Evolutionary conservation across 2,329 filamentous ascomycete species (phyloP), one percentile per base, ranked within the genome.

Genomic region (Monilinia aucupariae): DNA sequence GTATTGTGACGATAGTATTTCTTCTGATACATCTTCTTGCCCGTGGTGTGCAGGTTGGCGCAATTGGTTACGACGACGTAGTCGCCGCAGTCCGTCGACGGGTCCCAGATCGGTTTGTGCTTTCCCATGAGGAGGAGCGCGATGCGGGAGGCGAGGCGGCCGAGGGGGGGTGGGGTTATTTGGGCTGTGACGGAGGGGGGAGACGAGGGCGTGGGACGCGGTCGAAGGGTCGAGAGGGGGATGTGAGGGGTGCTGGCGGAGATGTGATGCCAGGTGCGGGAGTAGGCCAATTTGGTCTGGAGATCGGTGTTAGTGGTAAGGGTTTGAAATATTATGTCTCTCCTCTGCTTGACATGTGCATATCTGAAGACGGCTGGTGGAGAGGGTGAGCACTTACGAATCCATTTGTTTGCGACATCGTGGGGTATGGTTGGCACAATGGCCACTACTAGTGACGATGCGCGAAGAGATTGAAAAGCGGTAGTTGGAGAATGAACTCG

Each of bases 91-190:
- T 99, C 94, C 66, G 92, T 97, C 27, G 92, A 96, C 1, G 94
- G 94, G 78, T 97, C 91, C 80, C 87, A 99, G 76, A 94, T 96
- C 27, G 94, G 94, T 80, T 99, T 99, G 83, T 99, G 89, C 82
- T 99, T 99, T 79, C 94, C 94, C 92, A 97, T 97, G 59, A 97
- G 85, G 65, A 91, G 82, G 61, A 88, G 81, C 66, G 92, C 93
- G 76, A 97, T 96, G 67, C 89, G 86, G 60, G 89, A 91, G 66
- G 93, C 93, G 59, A 97, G 83, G 49, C 93, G 91, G 70, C 93
- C 93, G 48, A 97, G 88, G n/a, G 91, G 87, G 17, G 92, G 91
- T 22, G 85, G 82, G 25, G 86, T 86, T 30, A 85, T 76, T 43
- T 70, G 64, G 2, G 75, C 68, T 71, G 82, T 75, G 47, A 70